A percentile compares a stretch with the other conserved stretches of the same genome.
Evolutionary conservation across 306 rosid genomes (phyloP).

Genomic region (Fragaria nilgerrensis): DNA sequence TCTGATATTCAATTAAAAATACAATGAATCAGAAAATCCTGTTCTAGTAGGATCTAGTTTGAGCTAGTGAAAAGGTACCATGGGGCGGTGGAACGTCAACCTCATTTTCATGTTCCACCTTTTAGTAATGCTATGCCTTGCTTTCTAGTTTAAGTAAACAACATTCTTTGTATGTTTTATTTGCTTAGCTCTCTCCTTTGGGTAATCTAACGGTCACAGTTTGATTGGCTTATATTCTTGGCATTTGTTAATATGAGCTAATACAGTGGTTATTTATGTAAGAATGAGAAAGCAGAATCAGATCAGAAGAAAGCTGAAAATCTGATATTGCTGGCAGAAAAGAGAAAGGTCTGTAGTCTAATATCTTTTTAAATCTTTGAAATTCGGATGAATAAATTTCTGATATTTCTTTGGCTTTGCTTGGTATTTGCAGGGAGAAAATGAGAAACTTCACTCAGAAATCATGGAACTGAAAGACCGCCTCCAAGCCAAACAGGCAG

Average conservation of each 20-base stretch:
- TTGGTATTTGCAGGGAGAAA: constrained; percentile 49
- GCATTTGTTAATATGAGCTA: neutral
- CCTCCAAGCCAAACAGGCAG: constrained; percentile 19
- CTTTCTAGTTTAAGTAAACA: neutral
- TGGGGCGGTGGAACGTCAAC: neutral
- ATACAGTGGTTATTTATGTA: neutral
- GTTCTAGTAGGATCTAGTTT: neutral
- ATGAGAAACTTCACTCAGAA: constrained; percentile 43
- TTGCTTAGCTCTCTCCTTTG: neutral
- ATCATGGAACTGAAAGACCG: constrained; percentile 53
- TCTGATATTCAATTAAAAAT: neutral
- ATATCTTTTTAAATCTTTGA: neutral
- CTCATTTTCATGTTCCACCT: neutral
- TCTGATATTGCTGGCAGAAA: constrained; percentile 53
- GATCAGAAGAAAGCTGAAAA: constrained; percentile 62
- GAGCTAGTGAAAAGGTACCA: neutral
- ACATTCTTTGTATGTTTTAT: neutral
- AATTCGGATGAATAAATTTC: neutral
- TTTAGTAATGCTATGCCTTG: neutral
- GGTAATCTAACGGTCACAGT: neutral
- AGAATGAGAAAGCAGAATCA: constrained; percentile 63
- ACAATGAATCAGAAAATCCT: neutral
- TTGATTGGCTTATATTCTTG: neutral
- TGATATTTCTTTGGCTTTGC: neutral
- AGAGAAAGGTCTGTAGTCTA: constrained; percentile 44